A percentile compares a stretch with the other conserved stretches of the same genome.
phyloP scores from a whole-genome alignment of 1,139 yeast species.

The Taiozyma sp. region DNA sequence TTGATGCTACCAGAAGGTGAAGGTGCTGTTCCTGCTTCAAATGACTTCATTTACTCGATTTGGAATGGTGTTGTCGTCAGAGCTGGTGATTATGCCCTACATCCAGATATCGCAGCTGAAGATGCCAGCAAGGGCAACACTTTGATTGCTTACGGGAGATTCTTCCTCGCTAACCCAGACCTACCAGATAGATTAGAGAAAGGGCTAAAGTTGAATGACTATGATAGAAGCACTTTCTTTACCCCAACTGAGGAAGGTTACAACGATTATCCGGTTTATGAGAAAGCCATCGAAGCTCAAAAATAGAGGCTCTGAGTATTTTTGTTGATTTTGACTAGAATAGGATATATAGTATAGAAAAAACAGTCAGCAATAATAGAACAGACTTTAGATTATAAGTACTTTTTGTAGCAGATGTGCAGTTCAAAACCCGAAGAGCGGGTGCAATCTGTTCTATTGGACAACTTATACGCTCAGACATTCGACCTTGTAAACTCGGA shows the following conservation, averaged over 20 bases:
- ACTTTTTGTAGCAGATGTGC: too few relatives aligned
- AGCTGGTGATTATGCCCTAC: constrained; percentile 34
- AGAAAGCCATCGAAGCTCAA: background rate
- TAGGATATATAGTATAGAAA: too few relatives aligned
- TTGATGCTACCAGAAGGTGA: constrained; percentile 9
- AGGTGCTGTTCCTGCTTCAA: constrained; percentile 11
- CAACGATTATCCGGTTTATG: constrained; percentile 25
- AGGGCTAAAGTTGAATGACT: constrained; percentile 27
- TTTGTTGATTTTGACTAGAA: background rate
- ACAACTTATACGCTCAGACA: too few relatives aligned
- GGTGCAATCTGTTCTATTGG: too few relatives aligned
- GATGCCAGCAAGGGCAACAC: constrained; percentile 27
- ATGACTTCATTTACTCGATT: constrained; percentile 25
- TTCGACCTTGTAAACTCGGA: too few relatives aligned
- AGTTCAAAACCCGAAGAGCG: too few relatives aligned
- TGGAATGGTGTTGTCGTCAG: constrained; percentile 37
- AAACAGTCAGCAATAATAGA: background rate
- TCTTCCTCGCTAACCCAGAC: constrained; percentile 47
- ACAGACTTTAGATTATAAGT: too few relatives aligned
- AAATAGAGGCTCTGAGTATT: too few relatives aligned
- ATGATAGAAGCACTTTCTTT: constrained; percentile 33
- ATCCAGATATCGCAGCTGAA: constrained; percentile 20
- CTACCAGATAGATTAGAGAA: constrained; percentile 35
- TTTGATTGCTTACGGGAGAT: constrained; percentile 41
- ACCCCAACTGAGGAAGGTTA: constrained; percentile 29